Percentiles rank a stretch among this genome's conserved stretches.
These are phyloP conservation scores for Heliocybe sulcata DNA, from an alignment of 1,284 basidiomycete genomes.

Conservation along the genomic window DNA sequence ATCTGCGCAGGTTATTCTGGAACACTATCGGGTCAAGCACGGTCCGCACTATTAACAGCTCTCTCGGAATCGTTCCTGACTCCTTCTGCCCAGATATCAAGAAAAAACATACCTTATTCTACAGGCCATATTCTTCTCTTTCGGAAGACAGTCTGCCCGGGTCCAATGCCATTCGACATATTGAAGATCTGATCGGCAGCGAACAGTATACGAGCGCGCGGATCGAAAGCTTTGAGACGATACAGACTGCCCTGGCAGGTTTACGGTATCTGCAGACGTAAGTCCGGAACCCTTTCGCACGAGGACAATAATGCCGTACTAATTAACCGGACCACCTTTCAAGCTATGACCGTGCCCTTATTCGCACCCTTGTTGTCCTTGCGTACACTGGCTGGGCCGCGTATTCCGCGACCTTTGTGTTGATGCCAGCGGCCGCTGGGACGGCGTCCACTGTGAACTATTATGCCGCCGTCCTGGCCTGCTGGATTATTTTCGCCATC, in stretches of 20 bases:
- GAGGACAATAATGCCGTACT: neutral
- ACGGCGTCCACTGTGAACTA: slow-evolving; percentile 9
- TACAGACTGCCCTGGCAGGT: slow-evolving; percentile 53
- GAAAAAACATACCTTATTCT: slow-evolving; percentile 46
- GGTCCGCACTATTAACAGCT: slow-evolving; percentile 29
- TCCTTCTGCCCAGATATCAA: slow-evolving; percentile 45
- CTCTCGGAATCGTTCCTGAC: neutral
- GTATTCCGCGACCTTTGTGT: slow-evolving; percentile 50
- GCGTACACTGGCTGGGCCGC: slow-evolving; percentile 81
- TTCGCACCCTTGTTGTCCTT: slow-evolving; percentile 60
- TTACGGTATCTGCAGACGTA: slow-evolving; percentile 80
- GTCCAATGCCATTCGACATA: slow-evolving; percentile 24
- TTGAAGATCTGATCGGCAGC: slow-evolving; percentile 36
- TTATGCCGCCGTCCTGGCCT: slow-evolving; percentile 20
- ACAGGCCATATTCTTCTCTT: slow-evolving; percentile 49
- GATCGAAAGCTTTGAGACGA: slow-evolving; percentile 42
- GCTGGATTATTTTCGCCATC: slow-evolving; percentile 49
- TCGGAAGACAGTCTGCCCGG: slow-evolving; percentile 15
- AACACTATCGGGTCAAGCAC: slow-evolving; percentile 79
- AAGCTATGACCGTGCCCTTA: slow-evolving; percentile 71
- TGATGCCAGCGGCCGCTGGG: slow-evolving; percentile 18
- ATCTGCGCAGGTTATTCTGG: slow-evolving; percentile 50
- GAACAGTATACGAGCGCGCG: slow-evolving; percentile 46
- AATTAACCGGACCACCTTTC: neutral
- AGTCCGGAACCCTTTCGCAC: slow-evolving; percentile 8